Conservation (phyloP, 495 filamentous ascomycete genomes). For the Apodospora peruviana region DNA sequence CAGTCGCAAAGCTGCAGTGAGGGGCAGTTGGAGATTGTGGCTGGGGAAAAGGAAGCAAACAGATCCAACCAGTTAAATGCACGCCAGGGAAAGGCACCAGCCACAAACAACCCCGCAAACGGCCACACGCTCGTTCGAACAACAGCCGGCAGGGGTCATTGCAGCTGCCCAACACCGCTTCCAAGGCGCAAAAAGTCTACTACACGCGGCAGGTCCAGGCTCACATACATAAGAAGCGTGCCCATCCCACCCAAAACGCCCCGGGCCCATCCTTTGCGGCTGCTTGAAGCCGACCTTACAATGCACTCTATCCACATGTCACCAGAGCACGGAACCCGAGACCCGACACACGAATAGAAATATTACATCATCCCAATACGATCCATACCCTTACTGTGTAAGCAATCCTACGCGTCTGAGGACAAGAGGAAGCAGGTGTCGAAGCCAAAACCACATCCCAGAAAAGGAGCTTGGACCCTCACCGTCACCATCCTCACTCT, state of each 20-base stretch:
- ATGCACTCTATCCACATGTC: too few species aligned
- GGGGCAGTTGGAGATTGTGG: too few species aligned
- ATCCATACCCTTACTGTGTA: neutral
- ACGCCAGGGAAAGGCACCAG: conserved; percentile 15
- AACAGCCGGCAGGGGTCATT: neutral
- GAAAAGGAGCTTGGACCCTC: too few species aligned
- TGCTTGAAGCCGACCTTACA: conserved; percentile 1
- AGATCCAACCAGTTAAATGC: too few species aligned
- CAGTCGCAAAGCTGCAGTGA: too few species aligned
- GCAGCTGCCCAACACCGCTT: neutral
- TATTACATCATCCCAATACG: conserved; percentile 12
- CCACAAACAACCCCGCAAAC: conserved; percentile 27
- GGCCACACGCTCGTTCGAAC: neutral
- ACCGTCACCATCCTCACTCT: too few species aligned
- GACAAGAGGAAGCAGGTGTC: too few species aligned
- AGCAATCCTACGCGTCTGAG: neutral
- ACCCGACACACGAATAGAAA: neutral
- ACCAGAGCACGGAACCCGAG: too few species aligned
- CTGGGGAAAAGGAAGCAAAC: too few species aligned
- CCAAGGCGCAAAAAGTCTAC: neutral
- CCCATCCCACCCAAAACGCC: conserved; percentile 19
- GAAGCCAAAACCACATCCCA: too few species aligned
- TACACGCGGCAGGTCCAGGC: neutral
- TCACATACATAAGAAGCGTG: conserved; percentile 23
- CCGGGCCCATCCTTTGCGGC: conserved; percentile 10